A percentile compares a stretch with the other conserved stretches of the same genome.
Evolutionary conservation across 805 yeast species (phyloP).

Genomic region (Spencermartinsiella europaea): DNA sequence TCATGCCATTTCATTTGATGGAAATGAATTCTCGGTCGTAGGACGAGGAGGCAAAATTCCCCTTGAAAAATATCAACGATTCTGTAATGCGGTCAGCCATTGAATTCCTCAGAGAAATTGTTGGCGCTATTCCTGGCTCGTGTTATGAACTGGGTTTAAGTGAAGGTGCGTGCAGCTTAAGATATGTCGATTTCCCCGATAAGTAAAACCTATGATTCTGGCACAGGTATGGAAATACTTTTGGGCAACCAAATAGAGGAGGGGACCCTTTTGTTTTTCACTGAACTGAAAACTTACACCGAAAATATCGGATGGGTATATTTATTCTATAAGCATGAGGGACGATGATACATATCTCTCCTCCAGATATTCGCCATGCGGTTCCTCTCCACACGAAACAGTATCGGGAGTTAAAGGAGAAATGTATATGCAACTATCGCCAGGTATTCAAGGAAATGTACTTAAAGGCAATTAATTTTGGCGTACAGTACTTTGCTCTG

Average conservation of each 20-base stretch:
- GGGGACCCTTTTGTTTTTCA: background rate
- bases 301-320: background rate
- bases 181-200: background rate
- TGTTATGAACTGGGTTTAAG: background rate
- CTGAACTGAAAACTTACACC: background rate
- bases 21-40: background rate
- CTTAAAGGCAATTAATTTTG: background rate
- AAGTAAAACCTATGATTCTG: background rate
- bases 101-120: background rate
- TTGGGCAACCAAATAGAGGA: background rate
- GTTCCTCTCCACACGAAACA: background rate
- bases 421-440: background rate
- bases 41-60: background rate
- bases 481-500: background rate
- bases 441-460: background rate
- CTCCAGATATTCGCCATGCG: background rate
- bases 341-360: background rate
- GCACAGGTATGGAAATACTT: background rate
- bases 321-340: background rate
- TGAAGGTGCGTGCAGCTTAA: background rate
- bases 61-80: background rate
- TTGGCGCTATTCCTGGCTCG: background rate
- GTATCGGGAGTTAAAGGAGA: background rate
- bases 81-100: background rate
- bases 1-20: background rate